Percentiles rank a stretch among this genome's conserved stretches.
Conservation (phyloP, 495 filamentous ascomycete species). For the Podospora fimiseda region DNA sequence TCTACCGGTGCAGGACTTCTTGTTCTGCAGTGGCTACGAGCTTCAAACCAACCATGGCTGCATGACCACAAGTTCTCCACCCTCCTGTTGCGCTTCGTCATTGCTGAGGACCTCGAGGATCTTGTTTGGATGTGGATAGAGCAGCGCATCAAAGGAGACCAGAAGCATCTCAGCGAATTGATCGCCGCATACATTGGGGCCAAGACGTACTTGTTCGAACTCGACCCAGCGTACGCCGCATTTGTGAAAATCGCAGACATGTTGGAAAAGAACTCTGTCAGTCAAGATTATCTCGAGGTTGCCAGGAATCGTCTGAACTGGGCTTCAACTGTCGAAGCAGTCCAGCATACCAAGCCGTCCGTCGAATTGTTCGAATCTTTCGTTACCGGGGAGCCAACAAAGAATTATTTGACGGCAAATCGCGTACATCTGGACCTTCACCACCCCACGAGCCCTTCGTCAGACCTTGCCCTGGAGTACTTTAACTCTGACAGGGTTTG, state of each 20-base stretch:
- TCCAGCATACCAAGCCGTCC: conserved; percentile 24
- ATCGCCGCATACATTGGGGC: conserved; percentile 4
- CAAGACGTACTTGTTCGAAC: not conserved
- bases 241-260: conserved; percentile 5
- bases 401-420: conserved; percentile 10
- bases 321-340: conserved; percentile 29
- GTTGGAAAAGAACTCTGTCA: conserved; percentile 9
- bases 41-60: conserved; percentile 36
- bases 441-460: conserved; percentile 34
- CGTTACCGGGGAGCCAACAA: conserved; percentile 21
- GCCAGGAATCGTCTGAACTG: conserved; percentile 29
- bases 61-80: conserved; percentile 23
- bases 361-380: conserved; percentile 36
- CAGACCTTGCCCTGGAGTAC: conserved; percentile 30
- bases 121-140: conserved; percentile 40
- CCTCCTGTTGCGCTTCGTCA: conserved; percentile 39
- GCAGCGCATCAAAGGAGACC: conserved; percentile 15
- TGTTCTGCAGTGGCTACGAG: conserved; percentile 46
- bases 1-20: conserved; percentile 35
- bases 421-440: conserved; percentile 36
- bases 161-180: not conserved
- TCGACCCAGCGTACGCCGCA: not conserved
- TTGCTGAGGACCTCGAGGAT: conserved; percentile 44
- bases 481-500: conserved; percentile 10
- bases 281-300: conserved; percentile 4